A percentile compares a stretch with the other conserved stretches of the same genome.
These are phyloP conservation scores for Filosporella fistucella DNA, from an alignment of 495 filamentous ascomycete species.

Conservation along the genomic window DNA sequence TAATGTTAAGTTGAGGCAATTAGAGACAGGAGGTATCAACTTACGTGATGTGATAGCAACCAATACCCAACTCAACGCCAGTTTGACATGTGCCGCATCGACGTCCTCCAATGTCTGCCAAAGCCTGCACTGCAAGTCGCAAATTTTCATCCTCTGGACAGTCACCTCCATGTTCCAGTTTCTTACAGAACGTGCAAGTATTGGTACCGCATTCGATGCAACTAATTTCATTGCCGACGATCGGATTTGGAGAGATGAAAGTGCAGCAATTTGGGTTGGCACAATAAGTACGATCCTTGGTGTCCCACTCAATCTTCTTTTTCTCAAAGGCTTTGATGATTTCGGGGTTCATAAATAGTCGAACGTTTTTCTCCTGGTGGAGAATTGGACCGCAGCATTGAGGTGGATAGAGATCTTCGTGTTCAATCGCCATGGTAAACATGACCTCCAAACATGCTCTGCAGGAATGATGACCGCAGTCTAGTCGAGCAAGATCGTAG, in stretches of 20 bases:
- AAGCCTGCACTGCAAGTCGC: neutral
- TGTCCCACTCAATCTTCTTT: conserved; percentile 25
- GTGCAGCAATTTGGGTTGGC: conserved; percentile 17
- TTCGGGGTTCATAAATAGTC: conserved; percentile 14
- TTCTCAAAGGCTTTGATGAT: conserved; percentile 16
- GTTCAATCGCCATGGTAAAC: conserved; percentile 13
- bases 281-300: conserved; percentile 25
- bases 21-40: neutral
- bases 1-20: neutral
- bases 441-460: conserved; percentile 13
- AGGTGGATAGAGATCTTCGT: conserved; percentile 19
- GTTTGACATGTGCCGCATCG: conserved; percentile 20
- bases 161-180: conserved; percentile 8
- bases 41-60: conserved; percentile 24
- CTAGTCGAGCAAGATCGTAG: conserved; percentile 11
- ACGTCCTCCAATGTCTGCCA: conserved; percentile 1
- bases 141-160: conserved; percentile 12
- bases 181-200: conserved; percentile 41
- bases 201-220: conserved; percentile 29
- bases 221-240: conserved; percentile 19
- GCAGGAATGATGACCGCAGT: conserved; percentile 21
- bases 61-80: conserved; percentile 18
- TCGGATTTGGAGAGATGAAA: conserved; percentile 16
- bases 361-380: neutral
- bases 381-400: conserved; percentile 16